Conservation (phyloP, 805 yeast genomes). For the Starmerella bombi region DNA sequence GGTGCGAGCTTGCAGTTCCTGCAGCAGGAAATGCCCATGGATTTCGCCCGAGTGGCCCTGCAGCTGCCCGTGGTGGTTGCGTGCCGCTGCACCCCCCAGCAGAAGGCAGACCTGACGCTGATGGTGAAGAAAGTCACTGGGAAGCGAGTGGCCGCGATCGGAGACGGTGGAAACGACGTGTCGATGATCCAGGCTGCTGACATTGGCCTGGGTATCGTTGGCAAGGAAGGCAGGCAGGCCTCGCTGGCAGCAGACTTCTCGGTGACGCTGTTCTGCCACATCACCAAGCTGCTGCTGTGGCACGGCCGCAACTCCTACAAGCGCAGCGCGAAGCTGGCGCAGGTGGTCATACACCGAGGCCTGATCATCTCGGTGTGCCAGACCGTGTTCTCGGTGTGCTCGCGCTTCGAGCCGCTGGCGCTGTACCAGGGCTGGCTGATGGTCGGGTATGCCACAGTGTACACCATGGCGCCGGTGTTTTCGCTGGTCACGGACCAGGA, state of each 20-base stretch:
- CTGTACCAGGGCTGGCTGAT: conserved; percentile 90
- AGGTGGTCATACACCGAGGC: conserved; percentile 94
- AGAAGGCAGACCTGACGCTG: conserved; percentile 87
- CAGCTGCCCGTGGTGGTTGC: conserved; percentile 89
- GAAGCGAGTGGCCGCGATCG: conserved; percentile 90
- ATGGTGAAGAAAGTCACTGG: conserved; percentile 67
- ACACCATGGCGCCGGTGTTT: conserved; percentile 97
- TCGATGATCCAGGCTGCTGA: conserved; percentile 98
- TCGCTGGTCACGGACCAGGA: conserved; percentile 84
- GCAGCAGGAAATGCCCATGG: conserved; percentile 41
- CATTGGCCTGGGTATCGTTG: conserved; percentile 97
- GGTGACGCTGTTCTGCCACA: conserved; percentile 76
- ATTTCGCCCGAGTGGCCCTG: conserved; percentile 64
- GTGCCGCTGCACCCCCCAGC: conserved; percentile 97
- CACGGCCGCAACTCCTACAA: conserved; percentile 97
- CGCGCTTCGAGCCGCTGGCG: conserved; percentile 86
- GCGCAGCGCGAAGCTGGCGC: conserved; percentile 87
- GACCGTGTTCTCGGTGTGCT: conserved; percentile 77
- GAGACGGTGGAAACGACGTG: conserved; percentile 99
- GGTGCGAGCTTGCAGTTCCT: conserved; percentile 77
- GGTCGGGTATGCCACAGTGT: conserved; percentile 96
- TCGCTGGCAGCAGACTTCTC: conserved; percentile 95
- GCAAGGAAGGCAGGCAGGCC: conserved; percentile 97
- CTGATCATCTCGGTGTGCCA: conserved; percentile 87
- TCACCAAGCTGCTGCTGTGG: conserved; percentile 82